Base-by-base conservation (phyloP, 139 green algal species). In the Yamagishiella unicocca region DNA sequence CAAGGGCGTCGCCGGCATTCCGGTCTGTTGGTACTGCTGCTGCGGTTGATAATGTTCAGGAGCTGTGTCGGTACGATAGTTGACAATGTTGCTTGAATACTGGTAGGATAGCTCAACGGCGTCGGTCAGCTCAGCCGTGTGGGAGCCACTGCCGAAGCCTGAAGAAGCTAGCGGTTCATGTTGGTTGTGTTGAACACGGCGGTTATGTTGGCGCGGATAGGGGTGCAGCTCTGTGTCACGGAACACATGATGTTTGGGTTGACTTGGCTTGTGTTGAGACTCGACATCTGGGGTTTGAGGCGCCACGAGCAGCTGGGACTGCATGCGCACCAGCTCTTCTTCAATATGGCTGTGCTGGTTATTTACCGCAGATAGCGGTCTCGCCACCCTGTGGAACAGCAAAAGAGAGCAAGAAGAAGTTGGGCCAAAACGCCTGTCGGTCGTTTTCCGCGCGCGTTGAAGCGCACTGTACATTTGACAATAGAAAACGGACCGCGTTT, bases 331-430 rank as follows among this genome's bases (percentile, higher is more conserved):
- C 12, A 87, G 35, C 67, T 87, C 82, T 19, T 87, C 82, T 25
- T 87, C 82, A 5, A 87, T 4, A 37, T 87, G 82, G 29, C 40
- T 66, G 46, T 71, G 82, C 82, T 87, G 82, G 71, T 87, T 87
- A 67, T 87, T 87, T 1, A 87, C 14, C 4, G 76, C 76, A 5
- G 31, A 22, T 50, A 80, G 37, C 0, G 74, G 46, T 35, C 46
- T 12, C 31, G 2, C 4, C 31, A 67, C 10, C 74, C 74, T 82
- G 46, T 31, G 25, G 40, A 40, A 71, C 14, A 46, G 27, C 67
- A 75, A 21, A 7, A 75, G 17, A 25, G n/a, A n/a, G n/a, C n/a
- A n/a, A n/a, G n/a, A n/a, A n/a, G n/a, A n/a, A n/a, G n/a, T n/a
- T n/a, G n/a, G n/a, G n/a, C n/a, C n/a, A n/a, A n/a, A n/a, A n/a